Conservation (phyloP, 257 asterid species). For the Linderniella brevidens region DNA sequence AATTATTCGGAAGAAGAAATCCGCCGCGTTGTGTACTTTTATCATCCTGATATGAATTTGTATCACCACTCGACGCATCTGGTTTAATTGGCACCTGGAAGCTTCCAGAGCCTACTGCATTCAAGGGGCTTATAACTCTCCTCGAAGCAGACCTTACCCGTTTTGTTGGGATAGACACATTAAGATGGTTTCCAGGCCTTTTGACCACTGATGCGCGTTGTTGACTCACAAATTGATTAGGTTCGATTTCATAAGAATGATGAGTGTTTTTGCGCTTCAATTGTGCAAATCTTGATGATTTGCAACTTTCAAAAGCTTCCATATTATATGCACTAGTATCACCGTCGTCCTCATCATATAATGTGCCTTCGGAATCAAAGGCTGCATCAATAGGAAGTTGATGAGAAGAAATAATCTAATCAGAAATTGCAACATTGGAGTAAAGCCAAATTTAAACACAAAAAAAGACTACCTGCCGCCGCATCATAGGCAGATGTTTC, state of each 20-base stretch:
- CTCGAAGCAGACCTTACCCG: constrained; percentile 82
- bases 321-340: constrained; percentile 51
- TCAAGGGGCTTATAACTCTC: constrained; percentile 64
- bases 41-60: constrained; percentile 87
- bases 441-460: constrained; percentile 9
- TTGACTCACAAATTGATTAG: constrained; percentile 36
- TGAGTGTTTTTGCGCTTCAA: constrained; percentile 43
- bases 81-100: constrained; percentile 56
- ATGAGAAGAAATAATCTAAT: constrained; percentile 8
- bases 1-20: constrained; percentile 30
- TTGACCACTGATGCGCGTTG: constrained; percentile 41
- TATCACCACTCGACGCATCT: constrained; percentile 94
- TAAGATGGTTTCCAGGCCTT: constrained; percentile 59
- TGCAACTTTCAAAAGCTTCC: constrained; percentile 36
- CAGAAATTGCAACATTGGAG: constrained; percentile 10
- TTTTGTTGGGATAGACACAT: constrained; percentile 80
- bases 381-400: constrained; percentile 19
- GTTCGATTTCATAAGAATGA: constrained; percentile 32
- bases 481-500: constrained; percentile 61
- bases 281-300: constrained; percentile 42
- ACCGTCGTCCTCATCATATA: constrained; percentile 61
- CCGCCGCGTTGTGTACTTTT: constrained; percentile 64
- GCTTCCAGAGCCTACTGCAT: constrained; percentile 59
- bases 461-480: constrained; percentile 54
- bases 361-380: constrained; percentile 41